Conservation (phyloP, 2,329 filamentous ascomycete species). For the Setomelanomma holmii region DNA sequence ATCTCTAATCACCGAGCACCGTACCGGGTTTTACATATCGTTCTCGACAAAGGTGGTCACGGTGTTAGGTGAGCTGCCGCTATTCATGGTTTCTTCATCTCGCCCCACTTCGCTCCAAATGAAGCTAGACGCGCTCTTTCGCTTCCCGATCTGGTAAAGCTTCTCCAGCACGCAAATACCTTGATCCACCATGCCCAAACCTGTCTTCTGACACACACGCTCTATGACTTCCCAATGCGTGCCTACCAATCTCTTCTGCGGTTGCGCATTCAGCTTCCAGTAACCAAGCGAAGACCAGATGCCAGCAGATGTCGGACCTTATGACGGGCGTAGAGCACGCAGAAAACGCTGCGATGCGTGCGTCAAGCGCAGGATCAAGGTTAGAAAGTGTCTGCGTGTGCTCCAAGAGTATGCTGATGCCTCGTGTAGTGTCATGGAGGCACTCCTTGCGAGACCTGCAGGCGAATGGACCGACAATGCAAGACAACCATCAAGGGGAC, state of each 20-base stretch:
- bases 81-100: no score
- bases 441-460: conserved; percentile 29
- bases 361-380: conserved; percentile 35
- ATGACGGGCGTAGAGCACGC: conserved; percentile 36
- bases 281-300: conserved; percentile 5
- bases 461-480: conserved; percentile 22
- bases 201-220: conserved; percentile 3
- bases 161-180: not conserved
- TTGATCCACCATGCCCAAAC: not conserved
- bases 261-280: not conserved
- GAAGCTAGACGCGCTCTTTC: conserved; percentile 26
- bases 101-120: no score
- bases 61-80: no score
- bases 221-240: conserved; percentile 15
- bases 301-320: conserved; percentile 28
- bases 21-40: not conserved
- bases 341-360: conserved; percentile 36
- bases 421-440: conserved; percentile 30
- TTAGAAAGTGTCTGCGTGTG: not conserved
- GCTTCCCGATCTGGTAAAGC: conserved; percentile 21
- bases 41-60: not conserved
- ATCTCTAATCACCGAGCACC: not conserved
- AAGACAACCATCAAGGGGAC: conserved; percentile 5
- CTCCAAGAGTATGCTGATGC: not conserved
- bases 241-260: not conserved